These are phyloP conservation scores for Viola pubescens DNA, from an alignment of 441 rosid genomes.

Conservation along the genomic window DNA sequence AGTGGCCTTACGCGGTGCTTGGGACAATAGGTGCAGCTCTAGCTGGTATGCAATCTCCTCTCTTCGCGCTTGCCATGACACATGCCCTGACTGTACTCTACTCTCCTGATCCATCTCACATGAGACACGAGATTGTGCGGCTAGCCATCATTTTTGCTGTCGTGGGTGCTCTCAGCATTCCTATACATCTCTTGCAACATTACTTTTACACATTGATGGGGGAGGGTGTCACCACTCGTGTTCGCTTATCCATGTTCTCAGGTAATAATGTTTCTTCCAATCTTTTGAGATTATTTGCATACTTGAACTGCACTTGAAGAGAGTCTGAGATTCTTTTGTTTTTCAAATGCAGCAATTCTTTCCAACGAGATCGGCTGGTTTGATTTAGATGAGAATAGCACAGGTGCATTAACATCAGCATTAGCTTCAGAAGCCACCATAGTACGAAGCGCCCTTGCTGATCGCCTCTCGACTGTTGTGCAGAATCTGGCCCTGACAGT, in stretches of 20 bases:
- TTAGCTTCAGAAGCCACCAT: conserved; percentile 77
- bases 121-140: conserved; percentile 40
- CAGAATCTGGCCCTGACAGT: conserved; percentile 66
- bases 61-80: conserved; percentile 66
- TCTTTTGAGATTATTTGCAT: too few species aligned
- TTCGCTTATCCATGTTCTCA: conserved; percentile 64
- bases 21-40: conserved; percentile 74
- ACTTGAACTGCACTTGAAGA: neutral
- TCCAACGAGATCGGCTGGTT: conserved; percentile 76
- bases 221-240: conserved; percentile 68
- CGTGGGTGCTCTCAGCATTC: conserved; percentile 43
- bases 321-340: neutral
- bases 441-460: conserved; percentile 70
- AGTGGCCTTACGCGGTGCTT: conserved; percentile 73
- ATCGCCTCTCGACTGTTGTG: conserved; percentile 66
- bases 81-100: conserved; percentile 61
- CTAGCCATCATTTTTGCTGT: conserved; percentile 42
- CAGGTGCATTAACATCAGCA: conserved; percentile 58
- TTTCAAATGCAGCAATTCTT: conserved; percentile 53
- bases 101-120: conserved; percentile 30
- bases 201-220: conserved; percentile 78
- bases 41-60: conserved; percentile 58
- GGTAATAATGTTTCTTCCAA: conserved; percentile 28
- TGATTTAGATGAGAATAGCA: conserved; percentile 64
- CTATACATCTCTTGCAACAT: conserved; percentile 66